Evolutionary conservation across 2,329 filamentous ascomycete genomes (phyloP).

Genomic region (Sporothrix sp.): DNA sequence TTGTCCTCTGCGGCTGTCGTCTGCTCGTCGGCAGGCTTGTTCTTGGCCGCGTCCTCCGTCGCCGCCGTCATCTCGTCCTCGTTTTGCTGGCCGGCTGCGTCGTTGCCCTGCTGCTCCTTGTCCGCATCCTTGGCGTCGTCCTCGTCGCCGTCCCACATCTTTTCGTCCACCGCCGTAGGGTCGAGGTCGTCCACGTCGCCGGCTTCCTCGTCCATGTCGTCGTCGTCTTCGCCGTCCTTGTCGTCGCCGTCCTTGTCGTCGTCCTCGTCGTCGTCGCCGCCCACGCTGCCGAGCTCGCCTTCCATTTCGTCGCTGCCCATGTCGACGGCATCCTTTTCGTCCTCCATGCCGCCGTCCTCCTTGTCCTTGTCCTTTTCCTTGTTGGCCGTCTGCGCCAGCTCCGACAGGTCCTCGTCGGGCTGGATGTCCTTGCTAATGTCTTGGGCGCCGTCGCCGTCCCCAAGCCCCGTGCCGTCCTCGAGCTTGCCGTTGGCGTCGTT

Average conservation of each 20-base stretch:
- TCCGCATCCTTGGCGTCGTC: constrained; percentile 69
- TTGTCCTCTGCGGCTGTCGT: constrained; percentile 30
- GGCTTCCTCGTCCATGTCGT: constrained; percentile 81
- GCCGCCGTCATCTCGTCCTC: constrained; percentile 53
- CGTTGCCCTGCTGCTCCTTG: constrained; percentile 69
- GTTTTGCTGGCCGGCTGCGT: constrained; percentile 59
- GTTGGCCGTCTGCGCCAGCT: constrained; percentile 78
- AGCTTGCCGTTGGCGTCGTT: constrained; percentile 53
- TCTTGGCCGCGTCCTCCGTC: constrained; percentile 51
- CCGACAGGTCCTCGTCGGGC: constrained; percentile 84
- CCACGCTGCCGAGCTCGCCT: constrained; percentile 62
- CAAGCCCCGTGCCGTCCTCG: constrained; percentile 85
- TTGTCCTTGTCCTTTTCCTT: constrained; percentile 54
- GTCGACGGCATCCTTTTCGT: constrained; percentile 78
- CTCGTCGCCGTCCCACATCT: constrained; percentile 92
- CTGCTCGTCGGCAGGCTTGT: constrained; percentile 53
- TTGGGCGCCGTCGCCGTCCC: constrained; percentile 88
- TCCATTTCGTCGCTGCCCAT: constrained; percentile 90
- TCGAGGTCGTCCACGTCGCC: constrained; percentile 89
- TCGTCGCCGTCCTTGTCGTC: constrained; percentile 46
- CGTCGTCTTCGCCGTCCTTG: constrained; percentile 52
- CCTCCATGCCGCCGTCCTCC: constrained; percentile 56
- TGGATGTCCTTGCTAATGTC: constrained; percentile 97
- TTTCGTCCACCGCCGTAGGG: constrained; percentile 86
- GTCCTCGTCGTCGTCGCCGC: constrained; percentile 52